Percentiles rank a stretch among this genome's conserved stretches.
Evolutionary conservation across 1,284 basidiomycete species (phyloP).

Genomic region (Sanghuangporus sanghuang): DNA sequence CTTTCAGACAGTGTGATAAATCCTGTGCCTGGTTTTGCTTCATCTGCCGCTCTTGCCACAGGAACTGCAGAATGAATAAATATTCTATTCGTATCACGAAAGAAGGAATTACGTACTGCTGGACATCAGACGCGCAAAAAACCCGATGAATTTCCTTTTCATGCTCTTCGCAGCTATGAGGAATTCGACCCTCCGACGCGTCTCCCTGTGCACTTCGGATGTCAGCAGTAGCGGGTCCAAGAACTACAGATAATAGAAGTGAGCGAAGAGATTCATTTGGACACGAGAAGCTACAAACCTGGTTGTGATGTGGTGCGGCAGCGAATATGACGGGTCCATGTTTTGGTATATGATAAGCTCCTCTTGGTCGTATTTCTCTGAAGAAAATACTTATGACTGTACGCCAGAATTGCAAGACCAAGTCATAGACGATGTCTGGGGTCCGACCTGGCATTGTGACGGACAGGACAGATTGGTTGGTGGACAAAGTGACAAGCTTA

Average conservation of each 20-base stretch:
- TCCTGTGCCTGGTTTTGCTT: slow-evolving; percentile 78
- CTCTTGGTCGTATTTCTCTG: slow-evolving; percentile 91
- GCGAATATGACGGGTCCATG: slow-evolving; percentile 96
- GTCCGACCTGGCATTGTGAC: slow-evolving; percentile 12
- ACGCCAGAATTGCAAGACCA: slow-evolving; percentile 72
- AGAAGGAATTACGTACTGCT: slow-evolving; percentile 63
- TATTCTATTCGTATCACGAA: background rate
- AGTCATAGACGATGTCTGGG: slow-evolving; percentile 48
- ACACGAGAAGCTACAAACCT: slow-evolving; percentile 43
- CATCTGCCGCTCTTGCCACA: slow-evolving; percentile 89
- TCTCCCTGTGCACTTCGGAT: slow-evolving; percentile 85
- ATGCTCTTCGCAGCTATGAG: slow-evolving; percentile 93
- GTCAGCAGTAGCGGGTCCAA: slow-evolving; percentile 90
- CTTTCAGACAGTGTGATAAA: slow-evolving; percentile 65
- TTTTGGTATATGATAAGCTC: slow-evolving; percentile 91
- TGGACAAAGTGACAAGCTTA: background rate
- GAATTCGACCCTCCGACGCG: slow-evolving; percentile 81
- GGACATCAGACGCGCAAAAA: slow-evolving; percentile 82
- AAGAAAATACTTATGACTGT: slow-evolving; percentile 95
- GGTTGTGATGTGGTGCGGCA: slow-evolving; percentile 94
- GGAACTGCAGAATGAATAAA: slow-evolving; percentile 56
- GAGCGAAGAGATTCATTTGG: slow-evolving; percentile 7
- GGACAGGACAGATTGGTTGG: slow-evolving; percentile 13
- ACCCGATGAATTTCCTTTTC: slow-evolving; percentile 77
- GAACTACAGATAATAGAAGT: slow-evolving; percentile 52